Evolutionary conservation across 139 green algal species (phyloP).

Genomic region (Tetratostichococcus sp.): DNA sequence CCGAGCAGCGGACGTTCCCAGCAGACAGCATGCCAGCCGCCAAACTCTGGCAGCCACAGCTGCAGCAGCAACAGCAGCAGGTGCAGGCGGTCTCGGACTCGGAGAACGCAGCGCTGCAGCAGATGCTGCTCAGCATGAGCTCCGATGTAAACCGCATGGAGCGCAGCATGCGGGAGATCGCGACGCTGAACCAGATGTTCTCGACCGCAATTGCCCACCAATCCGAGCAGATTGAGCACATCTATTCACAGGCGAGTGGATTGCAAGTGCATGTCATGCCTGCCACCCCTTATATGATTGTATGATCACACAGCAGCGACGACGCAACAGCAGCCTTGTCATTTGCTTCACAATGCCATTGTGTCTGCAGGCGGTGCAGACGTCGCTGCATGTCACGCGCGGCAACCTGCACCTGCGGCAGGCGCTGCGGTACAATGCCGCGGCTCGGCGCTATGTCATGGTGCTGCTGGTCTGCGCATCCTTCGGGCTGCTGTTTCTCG

Average conservation of each 20-base stretch:
- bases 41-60: not conserved
- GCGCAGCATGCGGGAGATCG: constrained; percentile 64
- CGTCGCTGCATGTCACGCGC: constrained; percentile 46
- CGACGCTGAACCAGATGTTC: constrained; percentile 76
- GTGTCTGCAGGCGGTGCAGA: constrained; percentile 13
- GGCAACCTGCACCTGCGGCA: constrained; percentile 68
- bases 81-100: constrained; percentile 22
- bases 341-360: too few relatives aligned
- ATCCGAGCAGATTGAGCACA: constrained; percentile 71
- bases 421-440: constrained; percentile 55
- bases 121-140: constrained; percentile 42
- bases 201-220: constrained; percentile 63
- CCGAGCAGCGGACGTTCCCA: not conserved
- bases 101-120: constrained; percentile 45
- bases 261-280: too few relatives aligned
- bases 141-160: constrained; percentile 43
- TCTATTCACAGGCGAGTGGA: constrained; percentile 58
- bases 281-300: too few relatives aligned
- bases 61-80: constrained; percentile 10
- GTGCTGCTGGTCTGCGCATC: constrained; percentile 54
- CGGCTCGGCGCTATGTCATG: constrained; percentile 49
- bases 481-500: constrained; percentile 66
- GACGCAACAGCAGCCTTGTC: not conserved
- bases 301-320: too few relatives aligned
- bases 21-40: too few relatives aligned